Base-by-base conservation (phyloP, 371 early-diverging fungal genomes). In the Capillidium rhysosporum region DNA sequence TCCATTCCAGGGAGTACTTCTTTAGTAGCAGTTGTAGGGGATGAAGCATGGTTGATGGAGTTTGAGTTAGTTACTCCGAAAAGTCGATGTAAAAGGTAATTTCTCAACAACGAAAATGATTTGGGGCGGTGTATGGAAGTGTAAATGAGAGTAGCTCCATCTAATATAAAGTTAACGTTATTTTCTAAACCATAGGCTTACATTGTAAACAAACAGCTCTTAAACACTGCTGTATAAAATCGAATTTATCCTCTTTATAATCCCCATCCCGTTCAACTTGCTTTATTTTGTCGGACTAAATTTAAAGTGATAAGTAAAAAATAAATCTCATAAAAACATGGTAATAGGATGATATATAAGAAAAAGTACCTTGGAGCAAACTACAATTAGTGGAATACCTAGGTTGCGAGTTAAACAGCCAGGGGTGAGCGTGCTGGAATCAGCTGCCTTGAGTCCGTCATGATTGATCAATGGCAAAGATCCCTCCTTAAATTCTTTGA, bases 201-300 rank as follows among this genome's bases (percentile, higher is more conserved):
- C 90, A 90, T 72, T 85, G 82, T 64, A 93, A 76, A 61, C 89
- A 87, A 18, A 91, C 66, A 26, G 90, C 82, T 47, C 96, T 81
- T 45, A 95, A 68, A 23, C 78, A 76, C 62, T 92, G 93, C 65
- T 93, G 93, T 60, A 95, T 88, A 66, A 80, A 92, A 64, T 93
- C 96, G 64, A 95, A 92, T 44, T 81, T 79, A 49, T 89, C 90
- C 54, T 95, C 93, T 62, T 79, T 81, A 66, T 79, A 92, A 24
- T 83, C 88, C 43, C 73, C 68, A 46, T 89, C 86, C 40, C 84
- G 79, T 63, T 91, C 92, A 52, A 90, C 63, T 46, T 63, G 66
- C 56, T 71, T 71, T 52, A 84, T 78, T 16, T 73, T 62, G 59
- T 94, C 95, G 21, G 89, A 75, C 88, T 87, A 62, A n/a, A 24